Evolutionary conservation across 805 yeast genomes (phyloP).

Genomic region (Cyberlindnera samutprakarnensis): DNA sequence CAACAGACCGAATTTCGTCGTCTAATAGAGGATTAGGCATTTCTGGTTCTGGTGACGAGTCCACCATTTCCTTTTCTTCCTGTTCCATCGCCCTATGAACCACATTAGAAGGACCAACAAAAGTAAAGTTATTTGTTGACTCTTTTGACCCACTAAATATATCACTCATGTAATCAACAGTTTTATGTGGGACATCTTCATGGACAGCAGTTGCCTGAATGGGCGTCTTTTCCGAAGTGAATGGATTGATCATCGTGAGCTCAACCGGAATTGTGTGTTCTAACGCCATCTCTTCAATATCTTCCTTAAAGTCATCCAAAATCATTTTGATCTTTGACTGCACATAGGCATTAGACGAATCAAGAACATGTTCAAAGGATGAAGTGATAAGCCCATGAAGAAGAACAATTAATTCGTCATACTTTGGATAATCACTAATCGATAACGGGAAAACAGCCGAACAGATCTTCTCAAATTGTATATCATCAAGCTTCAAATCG

Average conservation of each 20-base stretch:
- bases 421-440: constrained; percentile 20
- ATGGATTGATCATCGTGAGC: constrained; percentile 25
- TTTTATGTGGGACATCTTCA: constrained; percentile 2
- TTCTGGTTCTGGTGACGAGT: constrained; percentile 2
- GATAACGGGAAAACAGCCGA: constrained; percentile 18
- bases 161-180: constrained; percentile 17
- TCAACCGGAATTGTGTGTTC: constrained; percentile 18
- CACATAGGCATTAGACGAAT: constrained; percentile 11
- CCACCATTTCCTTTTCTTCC: neutral
- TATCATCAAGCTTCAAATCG: constrained; percentile 7
- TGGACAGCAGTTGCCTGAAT: constrained; percentile 8
- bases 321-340: constrained; percentile 18
- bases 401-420: constrained; percentile 17
- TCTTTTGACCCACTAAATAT: constrained; percentile 12
- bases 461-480: constrained; percentile 6
- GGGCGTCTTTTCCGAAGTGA: constrained; percentile 1
- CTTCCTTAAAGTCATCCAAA: constrained; percentile 19
- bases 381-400: constrained; percentile 8
- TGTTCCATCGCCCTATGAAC: too few relatives aligned
- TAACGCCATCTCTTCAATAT: constrained; percentile 4
- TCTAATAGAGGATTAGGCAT: constrained; percentile 1
- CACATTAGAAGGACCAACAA: constrained; percentile 5
- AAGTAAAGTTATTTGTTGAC: constrained; percentile 4
- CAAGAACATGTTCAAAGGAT: constrained; percentile 4
- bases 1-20: neutral